A percentile compares a stretch with the other conserved stretches of the same genome.
phyloP scores from a whole-genome alignment of 1,139 yeast genomes.

The Saccharomyces pastorianus region DNA sequence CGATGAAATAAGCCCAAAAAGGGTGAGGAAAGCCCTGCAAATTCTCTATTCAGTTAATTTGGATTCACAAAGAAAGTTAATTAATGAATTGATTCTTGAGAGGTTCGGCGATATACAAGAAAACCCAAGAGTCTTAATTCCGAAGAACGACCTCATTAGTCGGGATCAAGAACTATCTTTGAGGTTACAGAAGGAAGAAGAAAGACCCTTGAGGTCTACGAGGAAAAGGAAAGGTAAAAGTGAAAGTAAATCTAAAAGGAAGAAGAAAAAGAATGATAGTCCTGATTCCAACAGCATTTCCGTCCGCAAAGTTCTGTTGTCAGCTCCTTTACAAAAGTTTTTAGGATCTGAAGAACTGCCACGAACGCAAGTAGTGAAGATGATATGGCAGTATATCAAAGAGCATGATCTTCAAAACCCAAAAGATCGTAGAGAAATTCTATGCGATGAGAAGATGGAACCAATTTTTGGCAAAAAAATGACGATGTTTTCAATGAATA shows the following conservation, averaged over 20 bases:
- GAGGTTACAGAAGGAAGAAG: slow-evolving; percentile 9
- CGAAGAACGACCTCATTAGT: slow-evolving; percentile 27
- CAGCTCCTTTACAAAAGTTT: slow-evolving; percentile 44
- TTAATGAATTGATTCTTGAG: slow-evolving; percentile 54
- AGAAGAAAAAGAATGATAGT: slow-evolving; percentile 20
- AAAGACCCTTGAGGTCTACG: slow-evolving; percentile 5
- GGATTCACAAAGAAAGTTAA: slow-evolving; percentile 44
- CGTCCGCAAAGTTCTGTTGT: slow-evolving; percentile 33
- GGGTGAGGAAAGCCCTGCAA: slow-evolving; percentile 61
- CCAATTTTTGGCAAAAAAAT: slow-evolving; percentile 53
- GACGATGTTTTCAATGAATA: slow-evolving; percentile 64
- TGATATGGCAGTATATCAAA: slow-evolving; percentile 68
- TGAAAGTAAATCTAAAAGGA: slow-evolving; percentile 15
- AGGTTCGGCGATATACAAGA: slow-evolving; percentile 46
- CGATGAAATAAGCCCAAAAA: slow-evolving; percentile 63
- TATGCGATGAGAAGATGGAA: slow-evolving; percentile 58
- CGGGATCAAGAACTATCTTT: slow-evolving; percentile 30
- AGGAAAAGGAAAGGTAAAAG: slow-evolving; percentile 6
- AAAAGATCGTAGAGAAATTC: slow-evolving; percentile 53
- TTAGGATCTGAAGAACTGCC: slow-evolving; percentile 41
- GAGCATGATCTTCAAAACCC: slow-evolving; percentile 60
- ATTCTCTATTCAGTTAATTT: slow-evolving; percentile 56
- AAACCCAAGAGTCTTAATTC: slow-evolving; percentile 21
- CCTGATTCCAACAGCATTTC: slow-evolving; percentile 18
- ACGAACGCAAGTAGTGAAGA: slow-evolving; percentile 66